Conservation (phyloP, 139 green algal species). For the Raphidocelis subcapitata region DNA sequence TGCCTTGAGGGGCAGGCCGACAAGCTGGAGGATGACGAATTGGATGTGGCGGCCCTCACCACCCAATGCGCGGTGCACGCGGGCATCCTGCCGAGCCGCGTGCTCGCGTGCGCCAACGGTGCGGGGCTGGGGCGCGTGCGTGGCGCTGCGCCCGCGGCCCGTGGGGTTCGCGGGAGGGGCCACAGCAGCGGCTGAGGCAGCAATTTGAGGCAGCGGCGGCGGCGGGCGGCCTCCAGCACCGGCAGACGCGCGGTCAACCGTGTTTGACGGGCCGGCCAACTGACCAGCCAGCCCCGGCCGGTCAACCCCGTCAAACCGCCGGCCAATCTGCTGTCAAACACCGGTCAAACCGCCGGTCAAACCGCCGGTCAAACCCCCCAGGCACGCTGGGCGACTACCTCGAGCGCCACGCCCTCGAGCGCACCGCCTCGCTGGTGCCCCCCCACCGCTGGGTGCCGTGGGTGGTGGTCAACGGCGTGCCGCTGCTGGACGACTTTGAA, state of each 20-base stretch:
- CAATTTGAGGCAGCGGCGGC: too few relatives aligned
- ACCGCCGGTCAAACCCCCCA: too few relatives aligned
- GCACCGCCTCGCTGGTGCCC: constrained; percentile 29
- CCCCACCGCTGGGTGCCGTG: constrained; percentile 31
- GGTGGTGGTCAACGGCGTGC: constrained; percentile 39
- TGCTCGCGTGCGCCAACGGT: constrained; percentile 29
- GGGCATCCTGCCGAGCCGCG: constrained; percentile 8
- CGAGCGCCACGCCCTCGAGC: constrained; percentile 13
- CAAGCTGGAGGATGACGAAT: not conserved
- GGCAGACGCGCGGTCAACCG: too few relatives aligned
- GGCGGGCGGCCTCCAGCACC: too few relatives aligned
- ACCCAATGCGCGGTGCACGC: constrained; percentile 19
- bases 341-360: too few relatives aligned
- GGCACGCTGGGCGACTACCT: constrained; percentile 23
- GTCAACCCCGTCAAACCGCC: too few relatives aligned
- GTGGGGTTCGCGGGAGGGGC: too few relatives aligned
- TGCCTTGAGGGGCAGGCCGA: constrained; percentile 20
- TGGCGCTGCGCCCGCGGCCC: too few relatives aligned
- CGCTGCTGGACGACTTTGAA: constrained; percentile 18
- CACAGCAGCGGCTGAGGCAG: too few relatives aligned
- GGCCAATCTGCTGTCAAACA: too few relatives aligned
- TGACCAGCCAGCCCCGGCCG: too few relatives aligned
- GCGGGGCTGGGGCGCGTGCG: not conserved
- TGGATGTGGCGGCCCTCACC: not conserved
- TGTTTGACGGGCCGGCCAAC: too few relatives aligned